Evolutionary conservation across 1,284 basidiomycete species (phyloP).

Genomic region (Pseudozyma sp.): DNA sequence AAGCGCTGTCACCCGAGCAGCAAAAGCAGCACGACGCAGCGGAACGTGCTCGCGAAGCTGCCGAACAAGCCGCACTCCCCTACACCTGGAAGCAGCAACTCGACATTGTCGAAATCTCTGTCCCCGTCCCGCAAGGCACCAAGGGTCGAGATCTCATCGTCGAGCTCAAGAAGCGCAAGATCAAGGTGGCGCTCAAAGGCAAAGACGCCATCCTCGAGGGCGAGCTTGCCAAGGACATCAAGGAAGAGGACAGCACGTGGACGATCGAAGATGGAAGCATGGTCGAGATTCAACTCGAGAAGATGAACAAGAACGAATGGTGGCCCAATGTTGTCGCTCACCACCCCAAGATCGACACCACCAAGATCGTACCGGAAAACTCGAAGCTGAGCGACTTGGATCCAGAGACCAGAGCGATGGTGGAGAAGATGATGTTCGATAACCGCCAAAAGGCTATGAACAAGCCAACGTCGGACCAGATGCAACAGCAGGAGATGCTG

Average conservation of each 20-base stretch:
- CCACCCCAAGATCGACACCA: constrained; percentile 96
- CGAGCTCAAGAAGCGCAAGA: constrained; percentile 81
- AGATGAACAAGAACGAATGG: constrained; percentile 88
- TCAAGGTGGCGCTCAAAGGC: constrained; percentile 87
- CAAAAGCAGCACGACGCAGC: constrained; percentile 78
- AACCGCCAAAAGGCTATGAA: constrained; percentile 99
- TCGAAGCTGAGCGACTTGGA: constrained; percentile 96
- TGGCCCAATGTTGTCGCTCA: constrained; percentile 97
- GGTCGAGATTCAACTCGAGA: constrained; percentile 85
- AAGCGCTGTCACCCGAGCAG: constrained; percentile 82
- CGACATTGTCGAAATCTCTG: constrained; percentile 82
- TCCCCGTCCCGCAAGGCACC: constrained; percentile 88
- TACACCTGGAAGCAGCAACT: constrained; percentile 94
- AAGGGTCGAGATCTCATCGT: constrained; percentile 81
- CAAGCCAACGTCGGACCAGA: constrained; percentile 74
- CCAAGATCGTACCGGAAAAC: constrained; percentile 93
- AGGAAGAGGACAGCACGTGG: constrained; percentile 97
- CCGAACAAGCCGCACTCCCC: constrained; percentile 88
- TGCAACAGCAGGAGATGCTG: constrained; percentile 59
- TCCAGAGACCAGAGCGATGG: constrained; percentile 93
- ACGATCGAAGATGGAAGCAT: constrained; percentile 85
- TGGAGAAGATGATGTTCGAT: constrained; percentile 99
- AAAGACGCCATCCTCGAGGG: constrained; percentile 80
- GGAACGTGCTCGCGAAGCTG: constrained; percentile 77
- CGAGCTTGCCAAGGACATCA: constrained; percentile 92